Evolutionary conservation across 2,329 filamentous ascomycete species (phyloP).

Genomic region (Arthrobotrys musiformis): DNA sequence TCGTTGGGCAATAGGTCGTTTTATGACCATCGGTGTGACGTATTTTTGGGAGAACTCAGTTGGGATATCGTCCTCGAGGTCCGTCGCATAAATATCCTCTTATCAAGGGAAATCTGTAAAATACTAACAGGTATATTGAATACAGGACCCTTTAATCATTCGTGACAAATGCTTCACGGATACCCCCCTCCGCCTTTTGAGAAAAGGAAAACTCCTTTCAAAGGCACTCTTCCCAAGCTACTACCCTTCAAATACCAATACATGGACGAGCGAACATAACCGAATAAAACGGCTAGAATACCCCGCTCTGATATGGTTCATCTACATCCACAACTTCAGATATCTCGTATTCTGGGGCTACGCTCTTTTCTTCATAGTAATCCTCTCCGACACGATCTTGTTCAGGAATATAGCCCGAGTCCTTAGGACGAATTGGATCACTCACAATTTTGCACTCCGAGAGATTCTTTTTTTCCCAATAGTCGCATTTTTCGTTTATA

Average conservation of each 20-base stretch:
- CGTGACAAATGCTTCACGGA: neutral
- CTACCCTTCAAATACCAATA: neutral
- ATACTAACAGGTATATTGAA: neutral
- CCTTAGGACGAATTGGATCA: neutral
- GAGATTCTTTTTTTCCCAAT: conserved; percentile 26
- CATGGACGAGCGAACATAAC: conserved; percentile 4
- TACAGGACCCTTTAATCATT: too few species aligned
- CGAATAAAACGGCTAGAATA: conserved; percentile 30
- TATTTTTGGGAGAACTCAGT: neutral
- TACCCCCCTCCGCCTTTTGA: conserved; percentile 3
- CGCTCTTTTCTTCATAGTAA: neutral
- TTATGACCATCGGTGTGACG: neutral
- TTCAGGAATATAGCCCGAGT: neutral
- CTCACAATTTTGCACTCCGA: neutral
- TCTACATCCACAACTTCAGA: conserved; percentile 25
- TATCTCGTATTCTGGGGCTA: neutral
- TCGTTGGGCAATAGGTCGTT: neutral
- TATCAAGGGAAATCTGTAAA: neutral
- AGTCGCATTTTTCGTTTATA: neutral
- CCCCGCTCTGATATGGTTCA: conserved; percentile 20
- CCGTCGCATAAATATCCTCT: neutral
- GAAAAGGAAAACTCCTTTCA: conserved; percentile 21
- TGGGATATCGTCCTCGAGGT: neutral
- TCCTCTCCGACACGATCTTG: neutral
- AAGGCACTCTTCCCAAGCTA: conserved; percentile 4